phyloP scores from a whole-genome alignment of 1,139 yeast genomes.

The Suhomyces maxii region DNA sequence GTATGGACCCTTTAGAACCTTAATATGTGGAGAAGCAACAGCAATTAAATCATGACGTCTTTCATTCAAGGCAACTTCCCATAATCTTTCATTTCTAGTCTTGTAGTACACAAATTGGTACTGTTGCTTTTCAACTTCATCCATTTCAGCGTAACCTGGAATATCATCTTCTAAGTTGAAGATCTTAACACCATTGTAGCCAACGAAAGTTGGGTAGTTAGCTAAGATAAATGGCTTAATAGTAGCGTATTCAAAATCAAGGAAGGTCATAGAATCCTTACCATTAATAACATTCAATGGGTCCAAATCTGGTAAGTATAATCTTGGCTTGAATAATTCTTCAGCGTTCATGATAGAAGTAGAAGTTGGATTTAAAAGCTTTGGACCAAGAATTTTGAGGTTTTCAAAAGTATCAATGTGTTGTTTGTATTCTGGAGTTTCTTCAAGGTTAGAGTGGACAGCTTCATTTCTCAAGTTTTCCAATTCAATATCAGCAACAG shows the following conservation, averaged over 20 bases:
- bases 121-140: constrained; percentile 73
- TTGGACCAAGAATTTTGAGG: constrained; percentile 53
- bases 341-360: constrained; percentile 56
- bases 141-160: constrained; percentile 64
- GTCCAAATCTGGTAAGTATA: constrained; percentile 80
- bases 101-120: constrained; percentile 83
- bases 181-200: constrained; percentile 85
- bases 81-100: constrained; percentile 86
- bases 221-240: constrained; percentile 81
- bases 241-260: constrained; percentile 80
- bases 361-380: constrained; percentile 52
- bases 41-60: constrained; percentile 67
- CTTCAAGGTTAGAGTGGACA: constrained; percentile 4
- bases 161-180: constrained; percentile 73
- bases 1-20: constrained; percentile 66
- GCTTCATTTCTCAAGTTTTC: constrained; percentile 46
- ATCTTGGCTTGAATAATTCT: constrained; percentile 69
- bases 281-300: constrained; percentile 78
- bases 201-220: constrained; percentile 77
- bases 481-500: constrained; percentile 66
- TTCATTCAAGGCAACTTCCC: constrained; percentile 76
- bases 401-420: constrained; percentile 62
- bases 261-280: constrained; percentile 46
- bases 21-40: constrained; percentile 75
- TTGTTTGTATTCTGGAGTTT: constrained; percentile 33